Percentiles rank a stretch among this genome's conserved stretches.
Conservation (phyloP, 1,139 yeast species). For the Geotrichum australiense region DNA sequence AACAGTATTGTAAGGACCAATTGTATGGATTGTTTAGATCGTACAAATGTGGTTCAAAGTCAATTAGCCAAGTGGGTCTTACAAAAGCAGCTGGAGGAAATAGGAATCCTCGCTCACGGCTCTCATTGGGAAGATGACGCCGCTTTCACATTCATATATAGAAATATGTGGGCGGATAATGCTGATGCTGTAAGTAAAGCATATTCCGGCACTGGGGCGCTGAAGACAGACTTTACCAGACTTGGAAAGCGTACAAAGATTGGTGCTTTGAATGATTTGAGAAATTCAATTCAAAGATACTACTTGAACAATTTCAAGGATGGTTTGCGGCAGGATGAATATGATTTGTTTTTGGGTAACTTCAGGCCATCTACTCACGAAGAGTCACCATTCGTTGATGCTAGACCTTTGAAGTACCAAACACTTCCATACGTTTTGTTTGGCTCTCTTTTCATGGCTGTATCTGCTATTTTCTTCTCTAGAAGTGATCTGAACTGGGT, state of each 20-base stretch:
- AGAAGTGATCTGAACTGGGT: conserved; percentile 41
- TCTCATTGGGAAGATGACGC: conserved; percentile 41
- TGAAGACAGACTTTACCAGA: conserved; percentile 93
- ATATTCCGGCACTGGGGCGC: conserved; percentile 95
- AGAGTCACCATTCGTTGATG: conserved; percentile 68
- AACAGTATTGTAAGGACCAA: conserved; percentile 80
- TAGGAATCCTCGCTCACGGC: conserved; percentile 36
- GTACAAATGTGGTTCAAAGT: conserved; percentile 95
- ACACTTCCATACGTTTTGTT: conserved; percentile 69
- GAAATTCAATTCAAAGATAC: conserved; percentile 81
- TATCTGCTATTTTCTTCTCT: conserved; percentile 68
- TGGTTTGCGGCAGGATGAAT: conserved; percentile 93
- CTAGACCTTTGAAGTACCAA: conserved; percentile 67
- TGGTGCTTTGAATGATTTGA: conserved; percentile 79
- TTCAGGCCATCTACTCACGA: conserved; percentile 58
- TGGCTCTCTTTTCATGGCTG: conserved; percentile 62
- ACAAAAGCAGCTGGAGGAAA: conserved; percentile 58
- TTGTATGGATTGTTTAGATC: conserved; percentile 97
- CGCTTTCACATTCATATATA: conserved; percentile 60
- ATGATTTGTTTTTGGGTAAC: conserved; percentile 77
- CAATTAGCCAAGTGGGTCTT: conserved; percentile 83
- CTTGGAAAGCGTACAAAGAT: conserved; percentile 79
- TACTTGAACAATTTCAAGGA: conserved; percentile 78
- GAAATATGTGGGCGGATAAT: conserved; percentile 95
- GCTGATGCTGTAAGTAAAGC: conserved; percentile 90